Percentiles rank a stretch among this genome's conserved stretches.
phyloP scores from a whole-genome alignment of 2,329 filamentous ascomycete species.

The Exutisphaerella laricina region DNA sequence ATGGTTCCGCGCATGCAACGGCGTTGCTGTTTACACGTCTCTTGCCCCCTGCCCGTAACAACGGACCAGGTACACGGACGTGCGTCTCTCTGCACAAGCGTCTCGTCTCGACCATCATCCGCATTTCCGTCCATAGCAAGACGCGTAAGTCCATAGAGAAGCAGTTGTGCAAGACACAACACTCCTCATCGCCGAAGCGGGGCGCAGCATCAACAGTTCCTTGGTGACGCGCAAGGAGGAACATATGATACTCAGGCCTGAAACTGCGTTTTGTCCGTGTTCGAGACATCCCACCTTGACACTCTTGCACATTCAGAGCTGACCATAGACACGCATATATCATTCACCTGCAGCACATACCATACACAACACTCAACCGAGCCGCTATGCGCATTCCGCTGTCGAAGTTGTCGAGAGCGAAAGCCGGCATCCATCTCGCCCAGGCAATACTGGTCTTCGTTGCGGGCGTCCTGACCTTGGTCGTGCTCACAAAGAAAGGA shows the following conservation, averaged over 20 bases:
- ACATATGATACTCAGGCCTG: no score
- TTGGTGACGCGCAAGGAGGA: slow-evolving; percentile 1
- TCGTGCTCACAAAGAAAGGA: slow-evolving; percentile 52
- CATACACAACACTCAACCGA: background rate
- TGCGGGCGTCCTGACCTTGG: slow-evolving; percentile 53
- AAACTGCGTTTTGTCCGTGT: no score
- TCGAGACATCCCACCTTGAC: no score
- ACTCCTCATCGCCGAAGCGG: no score
- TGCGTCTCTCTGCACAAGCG: background rate
- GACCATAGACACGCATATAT: background rate
- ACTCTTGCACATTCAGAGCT: background rate
- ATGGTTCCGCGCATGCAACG: background rate
- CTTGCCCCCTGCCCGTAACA: background rate
- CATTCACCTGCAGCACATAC: no score
- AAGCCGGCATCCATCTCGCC: slow-evolving; percentile 50
- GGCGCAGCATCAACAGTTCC: slow-evolving; percentile 1
- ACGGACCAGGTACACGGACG: background rate
- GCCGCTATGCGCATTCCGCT: slow-evolving; percentile 40
- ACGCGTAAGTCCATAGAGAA: no score
- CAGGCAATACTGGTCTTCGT: slow-evolving; percentile 55
- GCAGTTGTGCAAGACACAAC: no score
- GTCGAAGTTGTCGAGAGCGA: slow-evolving; percentile 49
- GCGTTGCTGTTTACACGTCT: background rate
- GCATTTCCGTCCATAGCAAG: background rate
- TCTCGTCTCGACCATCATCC: no score